Base-by-base conservation (phyloP, 805 yeast species). In the Starmerella ratchasimensis region DNA sequence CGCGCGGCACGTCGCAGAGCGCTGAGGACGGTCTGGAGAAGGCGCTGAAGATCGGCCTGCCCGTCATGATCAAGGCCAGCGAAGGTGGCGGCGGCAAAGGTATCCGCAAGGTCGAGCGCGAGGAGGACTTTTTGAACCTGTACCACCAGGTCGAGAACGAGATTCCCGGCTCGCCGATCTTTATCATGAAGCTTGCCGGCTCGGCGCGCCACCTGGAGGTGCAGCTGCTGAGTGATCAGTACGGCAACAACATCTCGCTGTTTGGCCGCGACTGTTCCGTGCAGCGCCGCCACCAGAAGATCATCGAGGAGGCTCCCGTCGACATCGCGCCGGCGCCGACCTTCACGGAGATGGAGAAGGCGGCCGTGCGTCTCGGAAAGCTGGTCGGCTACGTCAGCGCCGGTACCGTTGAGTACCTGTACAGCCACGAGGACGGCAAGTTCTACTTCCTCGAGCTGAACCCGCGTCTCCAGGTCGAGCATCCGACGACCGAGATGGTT, bases 11-110 rank as follows among this genome's bases (percentile, higher is more conserved):
- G 63, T 81, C 84, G 56, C 61, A 65, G 5, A 67, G 75, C 28
- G 84, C 97, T 34, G 90, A 78, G 53, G 94, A 88, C 53, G 99
- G 97, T 46, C 68, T 90, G 39, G 69, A 50, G 31, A 81, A 80
- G 58, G 98, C 98, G 43, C 72, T 68, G 52, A 59, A 70, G 54
- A 86, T 90, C 54, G 98, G 98, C 1, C 84, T 90, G 67, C 99
- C 99, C 23, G 94, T 90, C 38, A 90, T 90, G 99, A 76, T 90
- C 57, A 90, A 90, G 63, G 98, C 98, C 34, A 84, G 96, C 42
- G 99, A 90, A 74, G 99, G 99, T 69, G 99, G 99, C 63, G 99
- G 99, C 66, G 99, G 99, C 69, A 90, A 90, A 65, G 99, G 99
- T 72, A 90, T 90, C 61, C 79, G 99, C 68, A 84, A 84, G 63